Conservation (phyloP, 2,329 filamentous ascomycete genomes). For the Elsinoe fawcettii region DNA sequence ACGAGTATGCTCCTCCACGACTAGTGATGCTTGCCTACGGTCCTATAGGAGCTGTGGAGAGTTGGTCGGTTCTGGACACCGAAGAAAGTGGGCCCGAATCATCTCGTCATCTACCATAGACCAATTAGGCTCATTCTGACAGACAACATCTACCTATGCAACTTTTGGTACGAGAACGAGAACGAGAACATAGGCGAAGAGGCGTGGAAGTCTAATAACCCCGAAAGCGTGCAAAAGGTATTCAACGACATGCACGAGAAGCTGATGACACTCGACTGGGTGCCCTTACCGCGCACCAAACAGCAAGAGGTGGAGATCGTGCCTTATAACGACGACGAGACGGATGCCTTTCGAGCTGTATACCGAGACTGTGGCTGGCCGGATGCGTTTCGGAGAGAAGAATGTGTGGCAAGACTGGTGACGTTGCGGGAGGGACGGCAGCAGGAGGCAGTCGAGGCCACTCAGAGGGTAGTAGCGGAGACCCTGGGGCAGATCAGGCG, state of each 20-base stretch:
- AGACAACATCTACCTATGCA: neutral
- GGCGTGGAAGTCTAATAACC: neutral
- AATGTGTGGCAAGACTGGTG: neutral
- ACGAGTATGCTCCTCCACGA: neutral
- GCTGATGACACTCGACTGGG: neutral
- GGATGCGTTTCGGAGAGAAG: neutral
- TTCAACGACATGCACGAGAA: neutral
- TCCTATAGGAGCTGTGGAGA: neutral
- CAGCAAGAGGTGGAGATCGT: neutral
- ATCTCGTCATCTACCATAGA: too few relatives aligned
- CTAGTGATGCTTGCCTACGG: neutral
- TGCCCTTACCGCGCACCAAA: neutral
- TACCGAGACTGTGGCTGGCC: neutral
- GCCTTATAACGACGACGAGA: neutral
- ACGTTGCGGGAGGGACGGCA: too few relatives aligned
- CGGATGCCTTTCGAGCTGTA: neutral
- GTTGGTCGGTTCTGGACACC: neutral
- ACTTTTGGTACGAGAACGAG: neutral
- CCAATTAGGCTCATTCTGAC: too few relatives aligned
- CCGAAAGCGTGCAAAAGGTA: neutral
- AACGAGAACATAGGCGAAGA: neutral
- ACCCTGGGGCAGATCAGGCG: too few relatives aligned
- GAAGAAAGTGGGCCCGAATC: too few relatives aligned
- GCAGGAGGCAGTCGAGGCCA: too few relatives aligned
- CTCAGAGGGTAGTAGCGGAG: too few relatives aligned